Conservation (phyloP, 116 monocot genomes). For the Posidonia oceanica region DNA sequence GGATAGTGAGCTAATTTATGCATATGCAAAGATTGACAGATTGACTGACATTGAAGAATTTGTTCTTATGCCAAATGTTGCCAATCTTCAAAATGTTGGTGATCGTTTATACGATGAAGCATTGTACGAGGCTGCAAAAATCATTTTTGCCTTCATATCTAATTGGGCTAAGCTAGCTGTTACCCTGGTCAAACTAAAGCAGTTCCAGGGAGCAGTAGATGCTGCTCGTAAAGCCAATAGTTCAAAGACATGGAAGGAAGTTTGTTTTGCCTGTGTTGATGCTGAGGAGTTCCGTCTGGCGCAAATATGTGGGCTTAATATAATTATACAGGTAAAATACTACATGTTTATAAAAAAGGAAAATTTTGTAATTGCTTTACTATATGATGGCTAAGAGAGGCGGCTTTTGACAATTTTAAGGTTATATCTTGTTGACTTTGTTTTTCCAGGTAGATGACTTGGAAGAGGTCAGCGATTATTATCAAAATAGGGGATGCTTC, state of each 20-base stretch:
- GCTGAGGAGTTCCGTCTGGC: slow-evolving; percentile 96
- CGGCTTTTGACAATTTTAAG: background rate
- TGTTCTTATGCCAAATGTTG: slow-evolving; percentile 99
- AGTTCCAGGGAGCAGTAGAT: slow-evolving; percentile 95
- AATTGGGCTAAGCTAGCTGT: slow-evolving; percentile 96
- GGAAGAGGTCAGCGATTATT: slow-evolving; percentile 95
- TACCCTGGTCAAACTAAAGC: slow-evolving; percentile 88
- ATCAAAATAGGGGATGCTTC: slow-evolving; percentile 97
- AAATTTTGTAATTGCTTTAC: background rate
- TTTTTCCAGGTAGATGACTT: slow-evolving; percentile 81
- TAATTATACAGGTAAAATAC: slow-evolving; percentile 74
- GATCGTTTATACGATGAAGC: slow-evolving; percentile 87
- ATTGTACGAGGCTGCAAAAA: slow-evolving; percentile 97
- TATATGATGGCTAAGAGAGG: background rate
- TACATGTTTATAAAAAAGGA: background rate
- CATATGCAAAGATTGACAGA: slow-evolving; percentile 96
- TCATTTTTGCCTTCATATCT: slow-evolving; percentile 95
- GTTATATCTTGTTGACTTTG: background rate
- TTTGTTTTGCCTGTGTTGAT: slow-evolving; percentile 91
- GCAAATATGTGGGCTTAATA: slow-evolving; percentile 91
- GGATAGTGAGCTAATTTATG: slow-evolving; percentile 94
- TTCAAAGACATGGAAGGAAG: slow-evolving; percentile 90
- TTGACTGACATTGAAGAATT: slow-evolving; percentile 96
- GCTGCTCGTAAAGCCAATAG: slow-evolving; percentile 90
- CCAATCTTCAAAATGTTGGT: slow-evolving; percentile 95